phyloP scores from a whole-genome alignment of 73 alveolate genomes.

The Symbiodinium natans region DNA sequence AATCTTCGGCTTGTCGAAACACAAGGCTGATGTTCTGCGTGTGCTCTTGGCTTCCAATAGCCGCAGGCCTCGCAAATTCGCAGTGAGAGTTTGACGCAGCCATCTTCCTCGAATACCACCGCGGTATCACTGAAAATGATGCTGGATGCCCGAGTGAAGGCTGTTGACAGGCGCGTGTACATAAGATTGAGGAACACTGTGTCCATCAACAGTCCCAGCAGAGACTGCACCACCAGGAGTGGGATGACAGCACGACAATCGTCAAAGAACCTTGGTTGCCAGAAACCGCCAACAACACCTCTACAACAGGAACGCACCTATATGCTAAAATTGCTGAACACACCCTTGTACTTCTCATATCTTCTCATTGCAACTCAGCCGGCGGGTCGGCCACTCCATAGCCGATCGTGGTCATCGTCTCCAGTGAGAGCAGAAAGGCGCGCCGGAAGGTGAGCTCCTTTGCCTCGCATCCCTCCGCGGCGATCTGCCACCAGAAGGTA shows the following conservation, averaged over 20 bases:
- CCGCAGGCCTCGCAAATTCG: background rate
- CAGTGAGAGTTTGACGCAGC: background rate
- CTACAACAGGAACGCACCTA: no score
- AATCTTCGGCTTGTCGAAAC: no score
- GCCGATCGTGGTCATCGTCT: constrained; percentile 77
- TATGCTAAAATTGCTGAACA: no score
- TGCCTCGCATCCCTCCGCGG: constrained; percentile 38
- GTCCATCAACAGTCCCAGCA: constrained; percentile 43
- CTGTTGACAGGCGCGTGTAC: constrained; percentile 59
- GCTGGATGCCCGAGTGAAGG: constrained; percentile 59
- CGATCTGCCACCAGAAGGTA: constrained; percentile 69
- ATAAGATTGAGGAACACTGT: constrained; percentile 30
- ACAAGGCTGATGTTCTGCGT: no score
- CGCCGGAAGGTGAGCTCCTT: constrained; percentile 37
- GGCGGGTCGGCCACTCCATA: constrained; percentile 59
- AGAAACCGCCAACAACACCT: no score
- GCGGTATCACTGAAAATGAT: constrained; percentile 55
- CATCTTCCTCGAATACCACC: constrained; percentile 1
- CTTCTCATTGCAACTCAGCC: background rate
- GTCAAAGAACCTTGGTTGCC: constrained; percentile 43
- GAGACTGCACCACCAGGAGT: constrained; percentile 59
- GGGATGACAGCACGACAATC: constrained; percentile 63
- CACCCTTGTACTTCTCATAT: no score
- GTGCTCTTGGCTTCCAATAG: no score
- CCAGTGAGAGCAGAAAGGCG: constrained; percentile 74